Conservation (phyloP, 257 asterid genomes). For the Ballota nigra region DNA sequence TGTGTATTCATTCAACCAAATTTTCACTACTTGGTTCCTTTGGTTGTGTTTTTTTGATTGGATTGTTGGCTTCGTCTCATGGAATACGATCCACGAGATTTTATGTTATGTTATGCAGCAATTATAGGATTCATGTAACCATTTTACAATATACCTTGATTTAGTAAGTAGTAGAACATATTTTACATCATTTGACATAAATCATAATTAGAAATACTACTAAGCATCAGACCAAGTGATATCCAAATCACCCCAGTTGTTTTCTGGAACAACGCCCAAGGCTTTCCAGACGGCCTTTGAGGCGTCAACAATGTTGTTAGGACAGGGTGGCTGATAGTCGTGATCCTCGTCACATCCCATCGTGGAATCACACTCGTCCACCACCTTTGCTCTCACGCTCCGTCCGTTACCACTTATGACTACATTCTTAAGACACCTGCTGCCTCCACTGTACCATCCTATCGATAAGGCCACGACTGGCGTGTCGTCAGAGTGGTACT, state of each 20-base stretch:
- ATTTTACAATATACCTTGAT: neutral
- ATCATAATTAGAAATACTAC: neutral
- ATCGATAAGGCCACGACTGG: constrained; percentile 45
- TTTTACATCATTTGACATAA: neutral
- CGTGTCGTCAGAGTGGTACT: constrained; percentile 36
- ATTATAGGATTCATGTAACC: too few relatives aligned
- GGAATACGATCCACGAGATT: too few relatives aligned
- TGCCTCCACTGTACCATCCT: constrained; percentile 39
- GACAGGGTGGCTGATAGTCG: constrained; percentile 47
- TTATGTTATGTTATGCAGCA: too few relatives aligned
- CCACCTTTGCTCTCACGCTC: constrained; percentile 45
- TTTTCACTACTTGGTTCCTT: neutral
- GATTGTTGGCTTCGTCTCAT: neutral
- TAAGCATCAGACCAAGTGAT: constrained; percentile 41
- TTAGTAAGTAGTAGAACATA: neutral
- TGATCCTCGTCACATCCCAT: constrained; percentile 48
- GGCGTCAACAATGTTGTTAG: constrained; percentile 41
- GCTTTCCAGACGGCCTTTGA: constrained; percentile 42
- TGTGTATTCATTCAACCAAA: neutral
- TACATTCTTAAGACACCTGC: constrained; percentile 33
- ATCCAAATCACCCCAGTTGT: constrained; percentile 36
- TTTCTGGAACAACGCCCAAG: constrained; percentile 25
- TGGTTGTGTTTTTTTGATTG: neutral
- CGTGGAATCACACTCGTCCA: constrained; percentile 52
- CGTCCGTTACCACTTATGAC: constrained; percentile 35